Evolutionary conservation across 2,329 filamentous ascomycete species (phyloP), one percentile per base, ranked within the genome.

Genomic region (Tympanopsis confertula): DNA sequence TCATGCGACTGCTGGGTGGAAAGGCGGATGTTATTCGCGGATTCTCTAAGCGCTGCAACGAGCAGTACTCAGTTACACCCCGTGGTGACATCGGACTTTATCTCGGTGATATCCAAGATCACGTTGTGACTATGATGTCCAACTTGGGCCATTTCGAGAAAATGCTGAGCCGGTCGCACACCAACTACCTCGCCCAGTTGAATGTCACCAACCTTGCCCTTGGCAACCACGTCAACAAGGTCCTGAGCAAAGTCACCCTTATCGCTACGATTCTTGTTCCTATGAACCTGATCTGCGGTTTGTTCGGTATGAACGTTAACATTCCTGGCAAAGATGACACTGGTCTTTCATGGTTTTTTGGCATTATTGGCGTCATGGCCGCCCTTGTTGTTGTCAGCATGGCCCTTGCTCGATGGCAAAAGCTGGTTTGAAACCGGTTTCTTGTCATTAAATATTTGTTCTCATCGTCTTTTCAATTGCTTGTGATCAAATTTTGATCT

Each of bases 41-140:
- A 37, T 81, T 81, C 45, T 74, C 76, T 20, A 81, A 81, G 56
- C 74, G 77, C 35, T 81, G 76, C 65, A 80, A 79, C 49, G 75
- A 80, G 50, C 68, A 74, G 15, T 80, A 77, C 56, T 68, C 68
- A 22, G 67, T 79, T 36, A 75, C 76, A 2, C 76, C 76, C 4
- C 72, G 75, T 36, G 73, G 72, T 37, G 75, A 81, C 44, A 78
- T 81, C 36, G 76, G 74, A 3, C 62, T 81, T 33, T 81, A 81
- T 49, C 64, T 81, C 32, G 71, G 69, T 49, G 76, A 81, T 58
- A 78, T 81, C 42, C 76, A 81, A 53, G 76, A 81, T 51, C 76
- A 81, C 63, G 74, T 81, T 30, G 74, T 81, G 35, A 81, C 76
- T 29, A 80, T 80, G 74, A 79, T 79, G 72, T 75, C 69, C 38